Evolutionary conservation across 2,329 filamentous ascomycete genomes (phyloP), one percentile per base, ranked within the genome.

Genomic region (Verticillium klebahnii): DNA sequence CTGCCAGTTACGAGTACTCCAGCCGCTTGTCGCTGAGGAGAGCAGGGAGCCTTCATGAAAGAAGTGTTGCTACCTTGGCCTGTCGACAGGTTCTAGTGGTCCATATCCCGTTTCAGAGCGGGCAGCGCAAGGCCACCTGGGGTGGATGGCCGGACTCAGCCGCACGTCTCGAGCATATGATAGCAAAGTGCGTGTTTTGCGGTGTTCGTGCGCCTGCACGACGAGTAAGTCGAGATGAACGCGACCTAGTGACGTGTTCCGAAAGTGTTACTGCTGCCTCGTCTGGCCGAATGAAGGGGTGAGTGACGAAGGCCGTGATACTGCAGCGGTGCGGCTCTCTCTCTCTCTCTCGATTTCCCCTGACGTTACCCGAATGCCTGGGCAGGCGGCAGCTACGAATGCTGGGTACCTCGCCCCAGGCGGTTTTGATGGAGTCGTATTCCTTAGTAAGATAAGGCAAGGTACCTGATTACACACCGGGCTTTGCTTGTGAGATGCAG

Each of bases 61-160:
- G 12, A 23, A 14, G 23, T 25, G 45, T 14, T 52, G 19, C 45
- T 52, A 52, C 45, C 19, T 52, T 52, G 12, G 19, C 45, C 19
- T 23, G 19, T 6, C n/a, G 19, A 52, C 45, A 19, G 23, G 45
- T 23, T 3, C 60, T n/a, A 58, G 56, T 40, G 40, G 56, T 40
- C 61, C 61, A 63, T 60, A 50, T 64, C 61, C 60, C 61, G 40
- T 39, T 31, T 56, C 45, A 37, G 50, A 56, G 62, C 29, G 62
- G 61, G 57, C 29, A 59, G 61, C 59, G 39, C 29, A 34, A 40
- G 60, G 62, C 56, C 62, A 63, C 59, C 56, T 56, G 14, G 50
- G 19, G 11, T 12, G 19, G 34, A 52, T 12, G 11, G 45, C 23
- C 9, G 23, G 12, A 12, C 6, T 19, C 45, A 8, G 25, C 9